phyloP scores from a whole-genome alignment of 495 filamentous ascomycete genomes.

The Achaetomiella virescens region DNA sequence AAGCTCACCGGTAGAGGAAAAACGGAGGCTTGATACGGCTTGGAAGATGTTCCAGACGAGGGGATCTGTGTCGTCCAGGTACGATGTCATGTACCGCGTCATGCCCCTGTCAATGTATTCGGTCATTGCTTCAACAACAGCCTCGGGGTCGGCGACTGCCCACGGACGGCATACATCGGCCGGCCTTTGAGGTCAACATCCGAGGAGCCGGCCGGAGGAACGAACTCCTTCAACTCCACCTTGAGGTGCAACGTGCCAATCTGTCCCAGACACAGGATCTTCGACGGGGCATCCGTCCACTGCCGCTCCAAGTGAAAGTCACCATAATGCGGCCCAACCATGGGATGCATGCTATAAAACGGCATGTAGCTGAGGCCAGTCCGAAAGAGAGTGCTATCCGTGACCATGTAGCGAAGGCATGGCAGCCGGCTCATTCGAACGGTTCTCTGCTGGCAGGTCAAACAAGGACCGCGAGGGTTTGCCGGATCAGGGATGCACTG shows the following conservation, averaged over 20 bases:
- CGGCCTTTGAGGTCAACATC: conserved; percentile 30
- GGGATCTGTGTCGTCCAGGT: conserved; percentile 30
- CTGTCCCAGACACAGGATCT: conserved; percentile 28
- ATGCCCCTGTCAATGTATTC: conserved; percentile 26
- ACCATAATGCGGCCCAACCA: conserved; percentile 32
- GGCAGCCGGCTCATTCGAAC: conserved; percentile 32
- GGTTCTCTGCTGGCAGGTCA: conserved; percentile 30
- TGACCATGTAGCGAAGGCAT: conserved; percentile 37
- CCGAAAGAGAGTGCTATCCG: conserved; percentile 33
- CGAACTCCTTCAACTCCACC: conserved; percentile 30
- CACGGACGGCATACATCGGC: conserved; percentile 36
- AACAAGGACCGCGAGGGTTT: conserved; percentile 29
- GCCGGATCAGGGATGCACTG: conserved; percentile 32
- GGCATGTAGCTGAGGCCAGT: conserved; percentile 31
- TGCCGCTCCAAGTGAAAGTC: conserved; percentile 32
- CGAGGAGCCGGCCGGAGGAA: conserved; percentile 19
- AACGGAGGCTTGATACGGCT: conserved; percentile 25
- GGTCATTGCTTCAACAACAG: conserved; percentile 25
- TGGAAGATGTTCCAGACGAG: conserved; percentile 36
- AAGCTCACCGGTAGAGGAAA: conserved; percentile 29
- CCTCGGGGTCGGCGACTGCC: conserved; percentile 32
- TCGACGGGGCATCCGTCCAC: conserved; percentile 23
- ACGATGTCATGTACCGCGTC: conserved; percentile 24
- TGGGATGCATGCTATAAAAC: conserved; percentile 29
- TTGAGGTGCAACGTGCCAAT: conserved; percentile 18